Percentiles rank a stretch among this genome's conserved stretches.
These are phyloP conservation scores for Neltuma alba DNA, from an alignment of 306 rosid genomes.

Conservation along the genomic window DNA sequence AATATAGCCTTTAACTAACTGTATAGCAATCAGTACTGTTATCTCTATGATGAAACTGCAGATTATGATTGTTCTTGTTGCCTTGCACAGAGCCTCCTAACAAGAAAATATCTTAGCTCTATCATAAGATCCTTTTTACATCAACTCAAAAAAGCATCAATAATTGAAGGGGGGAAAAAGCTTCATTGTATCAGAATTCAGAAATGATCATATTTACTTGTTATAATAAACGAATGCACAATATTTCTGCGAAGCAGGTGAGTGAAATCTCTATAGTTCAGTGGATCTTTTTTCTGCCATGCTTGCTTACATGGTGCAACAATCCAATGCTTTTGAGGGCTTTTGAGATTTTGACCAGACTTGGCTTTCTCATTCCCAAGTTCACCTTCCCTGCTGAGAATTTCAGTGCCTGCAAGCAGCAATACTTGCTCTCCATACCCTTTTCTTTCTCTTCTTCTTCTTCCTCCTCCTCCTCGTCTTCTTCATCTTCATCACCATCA, in stretches of 20 bases:
- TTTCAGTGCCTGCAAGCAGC: constrained; percentile 92
- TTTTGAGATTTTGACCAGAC: constrained; percentile 73
- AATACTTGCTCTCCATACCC: constrained; percentile 57
- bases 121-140: not conserved
- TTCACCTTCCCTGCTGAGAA: constrained; percentile 89
- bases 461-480: not conserved
- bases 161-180: not conserved
- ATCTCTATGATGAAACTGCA: constrained; percentile 26
- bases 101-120: not conserved
- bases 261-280: constrained; percentile 31
- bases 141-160: not conserved
- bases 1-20: not conserved
- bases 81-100: not conserved
- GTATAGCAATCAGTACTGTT: constrained; percentile 5
- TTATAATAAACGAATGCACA: constrained; percentile 32
- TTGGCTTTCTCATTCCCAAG: constrained; percentile 85
- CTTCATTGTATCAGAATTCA: constrained; percentile 30
- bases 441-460: constrained; percentile 49
- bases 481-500: not conserved
- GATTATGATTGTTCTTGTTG: not conserved
- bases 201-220: constrained; percentile 57
- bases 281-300: constrained; percentile 60
- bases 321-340: constrained; percentile 87
- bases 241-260: not conserved
- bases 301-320: constrained; percentile 61